A percentile compares a stretch with the other conserved stretches of the same genome.
These are phyloP conservation scores for Serendipita sp. DNA, from an alignment of 768 basidiomycete genomes.

Conservation along the genomic window DNA sequence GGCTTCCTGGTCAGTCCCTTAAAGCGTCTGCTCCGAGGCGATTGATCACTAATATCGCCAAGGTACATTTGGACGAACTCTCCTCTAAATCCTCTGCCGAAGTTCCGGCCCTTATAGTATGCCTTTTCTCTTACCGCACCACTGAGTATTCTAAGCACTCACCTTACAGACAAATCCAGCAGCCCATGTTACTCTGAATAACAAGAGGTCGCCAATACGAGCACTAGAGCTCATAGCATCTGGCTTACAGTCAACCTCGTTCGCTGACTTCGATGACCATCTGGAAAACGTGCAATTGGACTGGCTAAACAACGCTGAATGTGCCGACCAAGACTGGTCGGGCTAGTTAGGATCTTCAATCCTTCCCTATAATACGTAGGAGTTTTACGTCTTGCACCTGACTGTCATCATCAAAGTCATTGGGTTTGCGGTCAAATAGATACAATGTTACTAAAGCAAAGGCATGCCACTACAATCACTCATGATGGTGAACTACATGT, in stretches of 20 bases:
- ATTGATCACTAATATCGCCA: not conserved
- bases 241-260: constrained; percentile 33
- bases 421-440: not conserved
- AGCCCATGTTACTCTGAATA: constrained; percentile 32
- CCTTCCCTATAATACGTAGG: not conserved
- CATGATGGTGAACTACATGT: too few species aligned
- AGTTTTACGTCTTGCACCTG: too few species aligned
- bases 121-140: not conserved
- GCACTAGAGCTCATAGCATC: constrained; percentile 37
- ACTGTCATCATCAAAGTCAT: too few species aligned
- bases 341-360: not conserved
- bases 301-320: constrained; percentile 29
- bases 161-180: constrained; percentile 27
- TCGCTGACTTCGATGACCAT: constrained; percentile 75
- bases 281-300: constrained; percentile 49
- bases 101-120: constrained; percentile 3
- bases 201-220: constrained; percentile 28
- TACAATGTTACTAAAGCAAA: not conserved
- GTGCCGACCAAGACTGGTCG: constrained; percentile 2
- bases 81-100: constrained; percentile 4
- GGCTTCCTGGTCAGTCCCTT: constrained; percentile 46
- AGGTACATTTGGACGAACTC: constrained; percentile 14
- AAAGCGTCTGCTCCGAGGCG: not conserved
- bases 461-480: not conserved
- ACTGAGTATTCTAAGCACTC: constrained; percentile 11